phyloP scores from a whole-genome alignment of 805 yeast genomes.

The Zygotorulaspora danielsina region DNA sequence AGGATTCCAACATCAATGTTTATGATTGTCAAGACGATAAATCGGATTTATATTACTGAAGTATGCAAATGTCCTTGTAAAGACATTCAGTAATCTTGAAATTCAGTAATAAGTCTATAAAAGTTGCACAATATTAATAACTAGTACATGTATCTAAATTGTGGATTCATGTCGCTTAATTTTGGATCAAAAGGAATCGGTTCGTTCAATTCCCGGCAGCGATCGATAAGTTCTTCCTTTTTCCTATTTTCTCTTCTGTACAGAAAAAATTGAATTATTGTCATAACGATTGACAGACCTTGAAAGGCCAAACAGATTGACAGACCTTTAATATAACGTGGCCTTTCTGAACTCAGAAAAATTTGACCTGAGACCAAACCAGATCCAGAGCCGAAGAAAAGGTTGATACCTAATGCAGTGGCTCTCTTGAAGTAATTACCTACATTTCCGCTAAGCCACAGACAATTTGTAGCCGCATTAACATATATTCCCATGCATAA shows the following conservation, averaged over 20 bases:
- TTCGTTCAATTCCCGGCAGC: conserved; percentile 32
- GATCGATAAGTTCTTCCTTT: conserved; percentile 33
- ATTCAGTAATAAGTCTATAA: conserved; percentile 2
- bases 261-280: conserved; percentile 34
- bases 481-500: conserved; percentile 40
- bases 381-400: conserved; percentile 37
- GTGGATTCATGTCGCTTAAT: conserved; percentile 41
- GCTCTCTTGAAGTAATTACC: conserved; percentile 41
- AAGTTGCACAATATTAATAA: conserved; percentile 1
- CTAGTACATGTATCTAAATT: conserved; percentile 45
- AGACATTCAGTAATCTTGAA: not conserved
- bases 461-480: conserved; percentile 38
- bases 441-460: conserved; percentile 40
- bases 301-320: conserved; percentile 45
- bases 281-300: conserved; percentile 39
- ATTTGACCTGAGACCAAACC: conserved; percentile 41
- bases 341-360: conserved; percentile 38
- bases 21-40: conserved; percentile 46
- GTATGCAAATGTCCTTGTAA: too few species aligned
- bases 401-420: conserved; percentile 38
- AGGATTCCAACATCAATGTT: conserved; percentile 65
- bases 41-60: conserved; percentile 14
- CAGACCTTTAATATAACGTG: conserved; percentile 37
- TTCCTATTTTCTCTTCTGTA: conserved; percentile 37
- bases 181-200: conserved; percentile 36